These are phyloP conservation scores for Candida boidinii DNA, from an alignment of 805 yeast genomes.

Conservation along the genomic window DNA sequence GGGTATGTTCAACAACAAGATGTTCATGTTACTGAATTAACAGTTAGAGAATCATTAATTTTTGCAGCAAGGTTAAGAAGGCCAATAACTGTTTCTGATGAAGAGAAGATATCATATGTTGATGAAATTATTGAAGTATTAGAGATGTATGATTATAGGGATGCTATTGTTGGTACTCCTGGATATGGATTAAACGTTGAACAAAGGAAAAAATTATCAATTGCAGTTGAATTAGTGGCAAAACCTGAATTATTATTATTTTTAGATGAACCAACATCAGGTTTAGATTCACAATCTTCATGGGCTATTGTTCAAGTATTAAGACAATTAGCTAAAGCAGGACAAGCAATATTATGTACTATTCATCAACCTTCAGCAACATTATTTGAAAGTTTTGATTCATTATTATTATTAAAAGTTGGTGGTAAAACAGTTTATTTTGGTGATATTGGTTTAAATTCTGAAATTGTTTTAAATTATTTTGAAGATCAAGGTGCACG, in stretches of 20 bases:
- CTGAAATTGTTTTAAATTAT: slow-evolving; percentile 23
- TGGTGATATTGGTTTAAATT: slow-evolving; percentile 30
- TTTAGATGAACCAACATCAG: slow-evolving; percentile 58
- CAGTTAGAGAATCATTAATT: slow-evolving; percentile 41
- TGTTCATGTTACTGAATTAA: slow-evolving; percentile 37
- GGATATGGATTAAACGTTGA: slow-evolving; percentile 47
- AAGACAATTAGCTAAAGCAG: slow-evolving; percentile 40
- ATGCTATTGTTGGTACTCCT: slow-evolving; percentile 38
- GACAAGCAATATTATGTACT: slow-evolving; percentile 53
- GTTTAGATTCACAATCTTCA: slow-evolving; percentile 51
- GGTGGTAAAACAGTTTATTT: slow-evolving; percentile 43
- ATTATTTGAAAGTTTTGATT: slow-evolving; percentile 34
- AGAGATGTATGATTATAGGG: slow-evolving; percentile 37
- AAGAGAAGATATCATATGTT: slow-evolving; percentile 34
- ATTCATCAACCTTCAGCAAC: slow-evolving; percentile 43
- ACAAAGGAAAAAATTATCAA: slow-evolving; percentile 43
- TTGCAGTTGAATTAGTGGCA: slow-evolving; percentile 47
- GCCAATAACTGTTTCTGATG: slow-evolving; percentile 27
- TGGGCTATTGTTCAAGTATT: slow-evolving; percentile 49
- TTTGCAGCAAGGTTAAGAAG: slow-evolving; percentile 43
- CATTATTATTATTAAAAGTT: slow-evolving; percentile 34
- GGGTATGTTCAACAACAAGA: slow-evolving; percentile 53
- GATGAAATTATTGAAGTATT: slow-evolving; percentile 31
- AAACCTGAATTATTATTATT: slow-evolving; percentile 47
- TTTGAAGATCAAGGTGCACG: slow-evolving; percentile 26